These are phyloP conservation scores for Podaxis sp. DNA, from an alignment of 768 basidiomycete species.

Conservation along the genomic window DNA sequence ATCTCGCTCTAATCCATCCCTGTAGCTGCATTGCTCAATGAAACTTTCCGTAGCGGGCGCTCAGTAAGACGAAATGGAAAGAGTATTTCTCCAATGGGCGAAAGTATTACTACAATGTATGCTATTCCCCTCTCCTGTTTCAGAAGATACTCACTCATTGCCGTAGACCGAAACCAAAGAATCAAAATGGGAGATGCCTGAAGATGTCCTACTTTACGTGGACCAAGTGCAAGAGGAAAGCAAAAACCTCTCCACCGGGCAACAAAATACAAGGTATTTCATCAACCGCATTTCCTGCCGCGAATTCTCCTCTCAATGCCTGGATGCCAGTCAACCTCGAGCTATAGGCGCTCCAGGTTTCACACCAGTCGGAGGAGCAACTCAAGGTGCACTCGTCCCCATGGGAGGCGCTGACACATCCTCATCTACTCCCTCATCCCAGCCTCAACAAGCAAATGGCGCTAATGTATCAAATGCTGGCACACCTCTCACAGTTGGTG, in stretches of 20 bases:
- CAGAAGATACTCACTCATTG: slow-evolving; percentile 3
- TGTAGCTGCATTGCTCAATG: slow-evolving; percentile 11
- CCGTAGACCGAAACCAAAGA: slow-evolving; percentile 78
- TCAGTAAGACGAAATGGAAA: slow-evolving; percentile 91
- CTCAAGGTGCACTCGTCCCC: slow-evolving; percentile 52
- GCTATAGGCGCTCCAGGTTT: slow-evolving; percentile 37
- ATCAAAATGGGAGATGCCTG: slow-evolving; percentile 98
- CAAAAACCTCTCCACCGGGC: slow-evolving; percentile 48
- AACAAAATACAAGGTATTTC: slow-evolving; percentile 5
- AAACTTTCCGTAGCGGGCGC: slow-evolving; percentile 55
- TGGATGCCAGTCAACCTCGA: slow-evolving; percentile 17
- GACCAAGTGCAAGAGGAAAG: slow-evolving; percentile 63
- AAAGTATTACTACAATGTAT: slow-evolving; percentile 87
- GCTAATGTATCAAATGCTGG: slow-evolving; percentile 20
- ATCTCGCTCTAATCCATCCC: slow-evolving; percentile 4
- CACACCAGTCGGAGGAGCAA: slow-evolving; percentile 35
- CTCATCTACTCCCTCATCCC: slow-evolving; percentile 46
- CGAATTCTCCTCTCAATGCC: slow-evolving; percentile 3
- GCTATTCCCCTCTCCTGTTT: slow-evolving; percentile 16
- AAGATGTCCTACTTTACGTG: slow-evolving; percentile 80
- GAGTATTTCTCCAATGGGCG: slow-evolving; percentile 91
- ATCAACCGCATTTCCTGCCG: slow-evolving; percentile 25
- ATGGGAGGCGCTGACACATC: slow-evolving; percentile 47
- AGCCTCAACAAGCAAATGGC: slow-evolving; percentile 46
- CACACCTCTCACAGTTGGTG: slow-evolving; percentile 35